phyloP scores from a whole-genome alignment of 768 basidiomycete genomes.

The Amanita subjunquillea region DNA sequence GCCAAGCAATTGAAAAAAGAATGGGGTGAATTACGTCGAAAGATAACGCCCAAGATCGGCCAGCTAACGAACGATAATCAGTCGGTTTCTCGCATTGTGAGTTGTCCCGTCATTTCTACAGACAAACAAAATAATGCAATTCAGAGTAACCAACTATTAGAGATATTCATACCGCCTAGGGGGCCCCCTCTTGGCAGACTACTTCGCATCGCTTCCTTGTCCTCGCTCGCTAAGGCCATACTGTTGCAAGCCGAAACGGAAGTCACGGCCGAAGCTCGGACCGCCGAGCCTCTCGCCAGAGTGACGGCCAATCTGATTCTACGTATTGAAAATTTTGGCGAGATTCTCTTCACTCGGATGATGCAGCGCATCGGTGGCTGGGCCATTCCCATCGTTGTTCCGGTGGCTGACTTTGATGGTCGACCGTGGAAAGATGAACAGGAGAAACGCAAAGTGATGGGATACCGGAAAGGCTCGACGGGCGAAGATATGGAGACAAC shows the following conservation, averaged over 20 bases:
- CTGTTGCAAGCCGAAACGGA: slow-evolving; percentile 91
- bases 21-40: slow-evolving; percentile 62
- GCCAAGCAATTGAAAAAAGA: slow-evolving; percentile 41
- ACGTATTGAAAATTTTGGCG: slow-evolving; percentile 43
- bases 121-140: neutral
- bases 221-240: slow-evolving; percentile 82
- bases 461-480: slow-evolving; percentile 35
- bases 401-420: slow-evolving; percentile 39
- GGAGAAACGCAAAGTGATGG: slow-evolving; percentile 40
- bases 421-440: slow-evolving; percentile 30
- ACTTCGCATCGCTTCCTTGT: slow-evolving; percentile 72
- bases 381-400: slow-evolving; percentile 62
- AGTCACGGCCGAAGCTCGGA: slow-evolving; percentile 78
- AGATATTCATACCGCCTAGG: slow-evolving; percentile 22
- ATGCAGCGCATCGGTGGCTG: slow-evolving; percentile 86
- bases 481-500: slow-evolving; percentile 39
- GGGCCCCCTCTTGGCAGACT: slow-evolving; percentile 19
- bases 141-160: slow-evolving; percentile 29
- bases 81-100: slow-evolving; percentile 55
- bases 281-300: slow-evolving; percentile 74
- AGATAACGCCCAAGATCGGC: slow-evolving; percentile 81
- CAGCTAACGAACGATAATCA: slow-evolving; percentile 67
- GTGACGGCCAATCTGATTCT: slow-evolving; percentile 67
- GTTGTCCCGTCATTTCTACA: slow-evolving; percentile 12
- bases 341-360: slow-evolving; percentile 76